These are phyloP conservation scores for Catunica adiposa DNA, from an alignment of 2,329 filamentous ascomycete species.

Conservation along the genomic window DNA sequence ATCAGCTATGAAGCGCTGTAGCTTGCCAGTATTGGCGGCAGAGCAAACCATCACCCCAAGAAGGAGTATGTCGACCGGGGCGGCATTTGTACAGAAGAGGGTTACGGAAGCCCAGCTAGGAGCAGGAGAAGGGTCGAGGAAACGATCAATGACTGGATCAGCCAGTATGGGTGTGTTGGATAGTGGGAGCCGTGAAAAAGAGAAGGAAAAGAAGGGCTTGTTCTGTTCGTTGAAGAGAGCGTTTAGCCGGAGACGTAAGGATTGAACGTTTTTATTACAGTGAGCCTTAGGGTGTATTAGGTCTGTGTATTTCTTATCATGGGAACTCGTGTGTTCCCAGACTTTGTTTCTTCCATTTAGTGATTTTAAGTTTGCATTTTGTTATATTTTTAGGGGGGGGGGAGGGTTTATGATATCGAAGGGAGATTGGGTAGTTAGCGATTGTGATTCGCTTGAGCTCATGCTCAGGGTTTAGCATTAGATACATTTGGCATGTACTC, in stretches of 20 bases:
- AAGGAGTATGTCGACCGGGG: constrained; percentile 17
- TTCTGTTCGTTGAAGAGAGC: constrained; percentile 14
- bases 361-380: no score
- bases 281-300: not conserved
- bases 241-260: constrained; percentile 9
- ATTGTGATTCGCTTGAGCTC: no score
- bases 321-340: no score
- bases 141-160: not conserved
- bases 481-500: no score
- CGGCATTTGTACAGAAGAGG: constrained; percentile 17
- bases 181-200: not conserved
- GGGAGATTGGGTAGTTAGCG: no score
- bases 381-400: no score
- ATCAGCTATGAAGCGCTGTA: constrained; percentile 5
- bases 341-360: no score
- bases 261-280: not conserved
- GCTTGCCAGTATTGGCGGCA: not conserved
- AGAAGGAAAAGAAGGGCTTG: constrained; percentile 12
- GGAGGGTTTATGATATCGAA: no score
- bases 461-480: no score
- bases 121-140: constrained; percentile 2
- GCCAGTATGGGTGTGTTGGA: not conserved
- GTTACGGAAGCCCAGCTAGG: not conserved
- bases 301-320: not conserved
- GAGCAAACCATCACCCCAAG: constrained; percentile 12